Evolutionary conservation across 2,329 filamentous ascomycete species (phyloP).

Genomic region (Neocatenulostroma microsporum): DNA sequence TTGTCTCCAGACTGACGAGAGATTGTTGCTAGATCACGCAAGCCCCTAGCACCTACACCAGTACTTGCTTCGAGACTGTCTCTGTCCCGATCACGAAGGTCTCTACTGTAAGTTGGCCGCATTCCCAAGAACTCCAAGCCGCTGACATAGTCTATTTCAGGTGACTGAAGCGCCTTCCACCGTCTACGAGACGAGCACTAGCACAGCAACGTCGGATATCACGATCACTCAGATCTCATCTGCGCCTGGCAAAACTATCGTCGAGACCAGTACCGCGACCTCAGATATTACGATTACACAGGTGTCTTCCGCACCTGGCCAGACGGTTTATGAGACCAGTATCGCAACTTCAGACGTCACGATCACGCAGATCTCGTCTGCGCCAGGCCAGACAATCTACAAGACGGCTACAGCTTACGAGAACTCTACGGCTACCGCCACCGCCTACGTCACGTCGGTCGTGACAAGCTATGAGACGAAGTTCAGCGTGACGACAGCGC

Average conservation of each 20-base stretch:
- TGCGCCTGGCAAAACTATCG: constrained; percentile 1
- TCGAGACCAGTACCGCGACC: not conserved
- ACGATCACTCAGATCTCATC: constrained; percentile 1
- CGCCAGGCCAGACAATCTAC: constrained; percentile 1
- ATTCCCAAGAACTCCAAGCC: too few relatives aligned
- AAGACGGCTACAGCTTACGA: not conserved
- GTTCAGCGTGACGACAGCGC: too few relatives aligned
- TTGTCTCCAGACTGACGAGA: too few relatives aligned
- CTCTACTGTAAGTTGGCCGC: too few relatives aligned
- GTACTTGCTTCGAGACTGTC: too few relatives aligned
- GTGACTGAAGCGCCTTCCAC: too few relatives aligned
- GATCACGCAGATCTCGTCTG: not conserved
- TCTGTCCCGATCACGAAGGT: too few relatives aligned
- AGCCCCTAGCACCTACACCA: too few relatives aligned
- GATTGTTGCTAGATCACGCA: too few relatives aligned
- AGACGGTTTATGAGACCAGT: too few relatives aligned
- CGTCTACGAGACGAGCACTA: constrained; percentile 1
- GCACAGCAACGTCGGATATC: not conserved
- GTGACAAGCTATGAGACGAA: too few relatives aligned
- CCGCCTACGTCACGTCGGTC: not conserved
- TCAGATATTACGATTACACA: not conserved
- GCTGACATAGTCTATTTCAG: too few relatives aligned
- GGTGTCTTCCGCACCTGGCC: not conserved
- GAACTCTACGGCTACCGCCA: not conserved
- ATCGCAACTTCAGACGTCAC: not conserved